Conservation (phyloP, 306 rosid genomes). For the Sophora flavescens region DNA sequence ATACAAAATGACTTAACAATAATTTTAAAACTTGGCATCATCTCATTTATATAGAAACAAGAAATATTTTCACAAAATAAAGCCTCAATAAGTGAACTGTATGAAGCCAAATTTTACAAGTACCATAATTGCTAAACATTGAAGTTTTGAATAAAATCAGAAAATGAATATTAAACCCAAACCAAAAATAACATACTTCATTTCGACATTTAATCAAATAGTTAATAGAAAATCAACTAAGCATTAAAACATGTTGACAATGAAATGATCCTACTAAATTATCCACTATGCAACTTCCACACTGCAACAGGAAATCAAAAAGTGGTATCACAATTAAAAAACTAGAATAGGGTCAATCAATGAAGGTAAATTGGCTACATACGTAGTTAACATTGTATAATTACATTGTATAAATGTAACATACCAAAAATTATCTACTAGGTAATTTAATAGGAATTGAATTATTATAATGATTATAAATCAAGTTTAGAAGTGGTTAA, state of each 20-base stretch:
- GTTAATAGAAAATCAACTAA: no score
- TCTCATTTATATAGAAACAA: not conserved
- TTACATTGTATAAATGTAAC: no score
- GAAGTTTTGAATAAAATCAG: not conserved
- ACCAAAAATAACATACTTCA: no score
- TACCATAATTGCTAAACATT: not conserved
- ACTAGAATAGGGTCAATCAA: conserved; percentile 15
- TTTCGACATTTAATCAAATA: no score
- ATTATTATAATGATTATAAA: no score
- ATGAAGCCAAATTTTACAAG: not conserved
- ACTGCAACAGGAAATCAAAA: not conserved
- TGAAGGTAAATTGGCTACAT: conserved; percentile 35
- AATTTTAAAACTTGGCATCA: not conserved
- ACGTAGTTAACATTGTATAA: conserved; percentile 17
- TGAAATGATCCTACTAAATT: conserved; percentile 4
- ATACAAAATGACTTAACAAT: no score
- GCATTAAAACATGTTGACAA: not conserved
- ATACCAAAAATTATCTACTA: no score
- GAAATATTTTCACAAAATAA: not conserved
- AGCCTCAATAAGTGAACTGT: not conserved
- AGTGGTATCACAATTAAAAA: not conserved
- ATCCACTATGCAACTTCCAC: conserved; percentile 30
- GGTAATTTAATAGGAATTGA: no score
- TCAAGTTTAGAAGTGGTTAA: no score
- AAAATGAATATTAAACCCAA: not conserved